Evolutionary conservation across 2,329 filamentous ascomycete species (phyloP).

Genomic region (Eurotiales sp.): DNA sequence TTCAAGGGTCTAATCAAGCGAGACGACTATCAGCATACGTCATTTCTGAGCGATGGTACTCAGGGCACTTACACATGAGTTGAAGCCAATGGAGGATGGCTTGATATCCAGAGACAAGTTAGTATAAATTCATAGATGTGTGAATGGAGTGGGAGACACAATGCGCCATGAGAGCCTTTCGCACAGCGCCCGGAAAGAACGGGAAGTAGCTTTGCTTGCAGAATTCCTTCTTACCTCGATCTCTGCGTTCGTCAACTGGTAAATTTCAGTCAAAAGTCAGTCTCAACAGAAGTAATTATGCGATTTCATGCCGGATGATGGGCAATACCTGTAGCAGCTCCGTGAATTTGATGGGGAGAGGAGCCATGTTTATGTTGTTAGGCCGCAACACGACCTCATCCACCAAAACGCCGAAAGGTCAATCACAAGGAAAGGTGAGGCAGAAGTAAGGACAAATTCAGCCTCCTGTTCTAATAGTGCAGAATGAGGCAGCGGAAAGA

Average conservation of each 20-base stretch:
- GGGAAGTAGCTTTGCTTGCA: slow-evolving; percentile 16
- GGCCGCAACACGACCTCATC: slow-evolving; percentile 41
- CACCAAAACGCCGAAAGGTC: slow-evolving; percentile 32
- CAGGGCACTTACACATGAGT: slow-evolving; percentile 67
- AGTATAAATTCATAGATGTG: slow-evolving; percentile 6
- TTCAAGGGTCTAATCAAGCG: slow-evolving; percentile 76
- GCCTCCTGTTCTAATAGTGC: slow-evolving; percentile 5
- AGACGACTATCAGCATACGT: slow-evolving; percentile 21
- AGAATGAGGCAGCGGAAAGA: slow-evolving; percentile 6
- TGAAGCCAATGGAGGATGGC: slow-evolving; percentile 75
- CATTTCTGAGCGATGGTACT: slow-evolving; percentile 8
- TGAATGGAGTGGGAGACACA: not conserved
- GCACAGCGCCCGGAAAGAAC: slow-evolving; percentile 12
- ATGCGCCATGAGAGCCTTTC: slow-evolving; percentile 8
- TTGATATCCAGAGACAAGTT: slow-evolving; percentile 29
- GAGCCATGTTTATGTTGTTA: slow-evolving; percentile 49
- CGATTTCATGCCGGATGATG: slow-evolving; percentile 34
- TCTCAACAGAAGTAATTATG: slow-evolving; percentile 2
- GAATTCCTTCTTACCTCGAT: slow-evolving; percentile 48
- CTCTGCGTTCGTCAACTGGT: slow-evolving; percentile 51
- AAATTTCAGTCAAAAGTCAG: slow-evolving; percentile 30
- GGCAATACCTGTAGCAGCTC: slow-evolving; percentile 74
- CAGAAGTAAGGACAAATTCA: slow-evolving; percentile 9
- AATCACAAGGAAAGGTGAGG: slow-evolving; percentile 6
- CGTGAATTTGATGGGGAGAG: slow-evolving; percentile 87